Base-by-base conservation (phyloP, 345 rosid genomes). In the Aethionema arabicum region DNA sequence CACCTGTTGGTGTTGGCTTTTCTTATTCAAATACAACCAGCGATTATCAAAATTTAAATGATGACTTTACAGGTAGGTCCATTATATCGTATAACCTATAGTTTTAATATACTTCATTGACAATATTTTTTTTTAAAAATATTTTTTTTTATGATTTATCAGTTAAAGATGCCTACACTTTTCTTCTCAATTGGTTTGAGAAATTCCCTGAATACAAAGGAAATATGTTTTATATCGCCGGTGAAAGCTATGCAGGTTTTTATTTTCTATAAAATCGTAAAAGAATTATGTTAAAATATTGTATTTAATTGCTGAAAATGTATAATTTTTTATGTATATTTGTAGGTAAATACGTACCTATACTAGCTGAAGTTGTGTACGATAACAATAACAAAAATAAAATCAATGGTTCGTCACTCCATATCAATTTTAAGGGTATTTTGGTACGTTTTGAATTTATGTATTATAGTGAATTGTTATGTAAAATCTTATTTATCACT, bases 1-100 rank as follows among this genome's bases (percentile, higher is more conserved):
- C 99, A 68, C 99, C 99, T 1, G 78, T 83, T 69, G 99, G 99
- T 39, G 97, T 90, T 73, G 99, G 99, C 57, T 93, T 89, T 83
- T 93, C 99, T 10, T 84, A 85, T 80, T 82, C 97, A 52, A 93
- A 90, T 66, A 78, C 85, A 27, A 80, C 80, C 31, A 61, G 59
- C 48, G 96, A 93, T 78, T 85, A 82, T 74, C 68, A 40, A 52
- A 66, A 52, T 41, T 73, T 85, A 3, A 96, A 84, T 32, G 99
- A 93, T 76, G 81, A 78, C 67, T 79, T 84, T 67, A 82, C 99
- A 35, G 95, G 99, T 64, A 36, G 13, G 56, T 58, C 42, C 53
- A 45, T 41, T 47, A 53, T 55, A 53, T 55, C 46, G 31, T 43
- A 38, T 44, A 12, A 9, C 32, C 9, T 27, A 5, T 21, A 10